Conservation (phyloP, 2,329 filamentous ascomycete genomes). For the Cladorrhinum sp. region DNA sequence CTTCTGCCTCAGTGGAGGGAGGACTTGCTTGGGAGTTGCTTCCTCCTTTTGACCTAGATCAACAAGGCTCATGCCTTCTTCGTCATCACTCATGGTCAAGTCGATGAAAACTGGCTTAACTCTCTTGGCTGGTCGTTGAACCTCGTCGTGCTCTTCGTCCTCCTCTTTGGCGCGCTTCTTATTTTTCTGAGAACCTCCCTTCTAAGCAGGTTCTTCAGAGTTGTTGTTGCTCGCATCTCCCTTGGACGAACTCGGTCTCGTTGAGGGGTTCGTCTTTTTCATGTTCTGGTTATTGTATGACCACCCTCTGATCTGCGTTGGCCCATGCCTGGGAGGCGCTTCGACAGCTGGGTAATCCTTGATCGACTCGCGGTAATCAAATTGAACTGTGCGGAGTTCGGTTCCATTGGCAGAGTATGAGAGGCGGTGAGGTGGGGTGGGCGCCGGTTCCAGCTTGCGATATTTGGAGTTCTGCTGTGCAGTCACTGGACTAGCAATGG, state of each 20-base stretch:
- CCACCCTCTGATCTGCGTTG: constrained; percentile 57
- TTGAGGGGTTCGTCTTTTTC: constrained; percentile 31
- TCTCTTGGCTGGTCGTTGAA: background rate
- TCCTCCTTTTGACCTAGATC: background rate
- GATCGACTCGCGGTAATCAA: constrained; percentile 53
- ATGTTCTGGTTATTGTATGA: constrained; percentile 41
- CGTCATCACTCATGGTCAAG: background rate
- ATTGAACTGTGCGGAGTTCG: constrained; percentile 58
- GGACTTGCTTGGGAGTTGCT: background rate
- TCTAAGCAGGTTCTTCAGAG: constrained; percentile 10
- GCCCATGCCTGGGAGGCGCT: constrained; percentile 53
- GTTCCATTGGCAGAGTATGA: constrained; percentile 45
- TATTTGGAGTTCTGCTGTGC: constrained; percentile 40
- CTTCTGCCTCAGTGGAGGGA: background rate
- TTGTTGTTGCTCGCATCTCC: background rate
- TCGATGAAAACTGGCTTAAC: background rate
- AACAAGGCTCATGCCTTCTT: background rate
- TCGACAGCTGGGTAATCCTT: constrained; percentile 57
- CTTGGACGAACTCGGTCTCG: constrained; percentile 21
- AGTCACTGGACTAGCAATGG: constrained; percentile 20
- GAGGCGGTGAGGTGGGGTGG: constrained; percentile 49
- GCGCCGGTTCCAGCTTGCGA: constrained; percentile 58
- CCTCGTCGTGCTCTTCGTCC: background rate
- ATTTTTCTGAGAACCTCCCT: background rate
- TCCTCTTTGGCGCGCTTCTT: background rate